Conservation (phyloP, 768 basidiomycete species). For the Mycena sanguinolenta region DNA sequence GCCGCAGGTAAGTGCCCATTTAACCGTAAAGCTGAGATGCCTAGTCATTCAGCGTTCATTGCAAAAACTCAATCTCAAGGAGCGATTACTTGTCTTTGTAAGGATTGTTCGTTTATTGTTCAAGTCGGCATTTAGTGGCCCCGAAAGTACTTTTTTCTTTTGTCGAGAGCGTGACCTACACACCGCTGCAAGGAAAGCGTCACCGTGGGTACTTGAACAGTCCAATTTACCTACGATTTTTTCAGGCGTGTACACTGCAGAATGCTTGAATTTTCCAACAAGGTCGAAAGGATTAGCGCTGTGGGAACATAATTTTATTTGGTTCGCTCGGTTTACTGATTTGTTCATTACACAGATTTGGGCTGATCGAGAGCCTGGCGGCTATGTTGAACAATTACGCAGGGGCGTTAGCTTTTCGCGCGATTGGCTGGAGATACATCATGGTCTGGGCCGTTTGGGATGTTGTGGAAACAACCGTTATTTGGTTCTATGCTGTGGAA, state of each 20-base stretch:
- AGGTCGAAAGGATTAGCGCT: slow-evolving; percentile 30
- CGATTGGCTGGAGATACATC: slow-evolving; percentile 31
- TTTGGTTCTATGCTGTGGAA: slow-evolving; percentile 30
- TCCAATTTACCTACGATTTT: neutral
- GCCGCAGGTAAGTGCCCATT: slow-evolving; percentile 48
- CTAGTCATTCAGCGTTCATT: slow-evolving; percentile 46
- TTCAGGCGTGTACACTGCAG: slow-evolving; percentile 27
- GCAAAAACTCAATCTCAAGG: slow-evolving; percentile 56
- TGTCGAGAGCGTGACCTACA: slow-evolving; percentile 22
- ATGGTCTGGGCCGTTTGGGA: no score
- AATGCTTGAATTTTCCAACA: slow-evolving; percentile 23
- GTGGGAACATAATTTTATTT: neutral
- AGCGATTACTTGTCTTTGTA: slow-evolving; percentile 61
- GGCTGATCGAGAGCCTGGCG: slow-evolving; percentile 22
- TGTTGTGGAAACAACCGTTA: slow-evolving; percentile 23
- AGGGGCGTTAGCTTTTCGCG: slow-evolving; percentile 23
- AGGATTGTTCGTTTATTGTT: slow-evolving; percentile 26
- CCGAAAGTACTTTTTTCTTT: slow-evolving; percentile 20
- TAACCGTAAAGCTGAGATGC: neutral
- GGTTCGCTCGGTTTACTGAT: neutral
- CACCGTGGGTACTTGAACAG: neutral
- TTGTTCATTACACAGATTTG: slow-evolving; percentile 2
- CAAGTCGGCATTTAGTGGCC: neutral
- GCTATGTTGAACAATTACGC: slow-evolving; percentile 21
- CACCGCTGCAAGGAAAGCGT: slow-evolving; percentile 23